Base-by-base conservation (phyloP, 805 yeast genomes). In the Sugiyamaella boreocaroliniensis region DNA sequence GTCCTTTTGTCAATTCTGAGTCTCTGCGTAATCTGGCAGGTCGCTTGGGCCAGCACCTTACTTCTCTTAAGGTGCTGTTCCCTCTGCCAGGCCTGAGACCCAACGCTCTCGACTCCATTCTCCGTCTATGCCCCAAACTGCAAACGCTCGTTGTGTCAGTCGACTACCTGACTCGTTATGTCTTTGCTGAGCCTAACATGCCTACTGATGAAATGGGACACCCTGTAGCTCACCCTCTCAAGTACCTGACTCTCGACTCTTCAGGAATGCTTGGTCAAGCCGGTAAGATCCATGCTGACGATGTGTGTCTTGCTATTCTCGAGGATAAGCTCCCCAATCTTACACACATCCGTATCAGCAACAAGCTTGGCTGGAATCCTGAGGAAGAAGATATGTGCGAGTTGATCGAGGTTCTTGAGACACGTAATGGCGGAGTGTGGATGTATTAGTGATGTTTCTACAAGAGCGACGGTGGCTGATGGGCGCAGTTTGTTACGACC, bases 181-280 rank as follows among this genome's bases (percentile, higher is more conserved):
- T 67, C 4, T 63, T 76, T 70, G 56, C 74, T 73, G 59, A 75
- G 32, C 55, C 61, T 12, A 61, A 61, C 37, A 43, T 59, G 47
- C 61, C 54, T 14, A 41, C 43, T 29, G 56, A 58, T 32, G 59
- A 48, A 19, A 15, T 37, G 45, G 62, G 58, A 9, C 69, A 51
- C 73, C 70, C 56, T 76, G 67, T 56, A 73, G 66, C 63, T 58
- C 72, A 41, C 58, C 87, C 88, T 1, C 69, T 92, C 55, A 74
- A 73, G 49, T 76, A 80, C 1, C 67, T 93, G 37, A 80, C 80
- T 63, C 75, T 93, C 22, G 92, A 87, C 53, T 84, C 95, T 45
- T 83, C 95, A 55, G 97, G 98, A 1, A 80, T 66, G 61, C 84
- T 71, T 54, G 97, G 97, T 1, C 87, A 90, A 53, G 78, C 89